Base-by-base conservation (phyloP, 129 eudicot species). In the Chrysanthemum makinoi region DNA sequence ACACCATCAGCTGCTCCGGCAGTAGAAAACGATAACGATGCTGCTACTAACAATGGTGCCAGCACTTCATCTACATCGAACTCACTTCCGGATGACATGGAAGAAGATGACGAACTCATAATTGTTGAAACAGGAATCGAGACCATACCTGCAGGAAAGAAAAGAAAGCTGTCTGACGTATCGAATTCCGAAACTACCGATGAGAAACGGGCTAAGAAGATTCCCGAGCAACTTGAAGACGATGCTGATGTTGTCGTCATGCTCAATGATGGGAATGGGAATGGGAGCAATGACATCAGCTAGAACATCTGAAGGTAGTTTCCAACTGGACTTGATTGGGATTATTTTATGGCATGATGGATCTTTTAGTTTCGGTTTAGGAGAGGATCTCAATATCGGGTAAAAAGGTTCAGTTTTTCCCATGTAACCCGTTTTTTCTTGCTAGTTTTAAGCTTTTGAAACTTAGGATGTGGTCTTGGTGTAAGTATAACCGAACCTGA, bases 101-200 rank as follows among this genome's bases (percentile, higher is more conserved):
- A 75, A 73, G 91, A 76, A 3, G 89, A 82, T 66, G 88, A 84
- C 13, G 93, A 83, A 6, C 52, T 82, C 60, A 78, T 73, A 44
- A 75, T 85, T 26, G 16, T 83, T 26, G 78, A 80, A 75, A 47
- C 79, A 19, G 83, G 62, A 69, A 50, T 68, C 12, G 86, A 70
- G 47, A 85, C 57, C 18, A n/a, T 74, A 14, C 18, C 83, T 28
- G 6, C 71, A 47, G 89, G 78, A 46, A 89, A 83, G 87, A 93
- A 87, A 74, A 84, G 98, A 73, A 93, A 93, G 84, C 47, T 80
- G 10, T 76, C 95, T 48, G 98, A 89, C 4, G 24, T 71, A 20
- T 72, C 87, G 0, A 50, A 30, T 63, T 5, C 85, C 3, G 81
- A 77, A 50, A 33, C 68, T 3, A 2, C 74, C 2, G 79, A 75